Evolutionary conservation across 2,329 filamentous ascomycete species (phyloP), one percentile per base, ranked within the genome.

Genomic region (Fusarium zealandicum): DNA sequence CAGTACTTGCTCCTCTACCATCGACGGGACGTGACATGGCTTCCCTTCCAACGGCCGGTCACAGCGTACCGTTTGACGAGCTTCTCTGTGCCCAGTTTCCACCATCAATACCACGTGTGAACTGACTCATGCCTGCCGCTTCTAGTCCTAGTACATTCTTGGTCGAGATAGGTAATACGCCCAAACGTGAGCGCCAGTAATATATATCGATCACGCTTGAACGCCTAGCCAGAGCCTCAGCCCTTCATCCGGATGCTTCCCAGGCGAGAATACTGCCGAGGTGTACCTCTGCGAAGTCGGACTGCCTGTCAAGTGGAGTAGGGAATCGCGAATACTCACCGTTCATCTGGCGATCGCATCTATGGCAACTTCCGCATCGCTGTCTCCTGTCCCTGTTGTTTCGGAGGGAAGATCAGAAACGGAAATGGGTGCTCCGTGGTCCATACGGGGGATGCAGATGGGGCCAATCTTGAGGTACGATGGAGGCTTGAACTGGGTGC

Each of bases 231-330:
- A 30, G 37, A 33, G 14, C 41, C 32, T 33, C 28, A 45, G 13
- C 14, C 18, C 25, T 31, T 47, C 16, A 17, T 38, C 25, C 30
- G 31, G 47, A 25, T 25, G 22, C 8, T 8, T 25, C 7, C 9
- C 9, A 5, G 22, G 22, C 2, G 28, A 41, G 32, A 17, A 33
- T 35, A 25, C 14, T 27, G n/a, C 28, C 39, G 27, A 51, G 27
- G 33, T 20, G 46, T 48, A 16, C 49, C 37, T 44, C 42, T 59
- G 53, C 60, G 50, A 59, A 36, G 50, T 63, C 58, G 51, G 58
- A 44, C 51, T 12, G 47, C 31, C 35, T 40, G 16, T 25, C 16
- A 25, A 31, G 54, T 55, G 43, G 65, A 40, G 55, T 53, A 46
- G 33, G 16, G 38, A 44, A 48, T 51, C 58, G 33, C 40, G 27